A percentile compares a stretch with the other conserved stretches of the same genome.
Conservation (phyloP, 352 stramenopile genomes). For the Pythium utonaiense region DNA sequence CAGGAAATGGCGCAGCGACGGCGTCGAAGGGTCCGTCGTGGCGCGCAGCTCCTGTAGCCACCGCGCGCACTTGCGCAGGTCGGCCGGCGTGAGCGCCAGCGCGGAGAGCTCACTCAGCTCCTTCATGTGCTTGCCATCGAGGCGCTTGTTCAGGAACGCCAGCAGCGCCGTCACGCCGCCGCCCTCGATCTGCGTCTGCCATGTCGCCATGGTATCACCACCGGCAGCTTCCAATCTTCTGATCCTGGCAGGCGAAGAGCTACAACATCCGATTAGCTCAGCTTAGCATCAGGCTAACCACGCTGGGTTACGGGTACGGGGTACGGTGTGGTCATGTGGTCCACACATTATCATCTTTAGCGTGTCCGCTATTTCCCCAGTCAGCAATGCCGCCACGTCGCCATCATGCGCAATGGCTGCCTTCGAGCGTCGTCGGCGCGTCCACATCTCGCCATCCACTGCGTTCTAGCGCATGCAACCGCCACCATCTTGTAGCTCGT, state of each 20-base stretch:
- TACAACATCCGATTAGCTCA: too few relatives aligned
- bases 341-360: not conserved
- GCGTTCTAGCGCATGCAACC: not conserved
- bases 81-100: conserved; percentile 11
- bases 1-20: conserved; percentile 20
- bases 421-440: not conserved
- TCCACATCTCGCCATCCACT: not conserved
- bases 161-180: conserved; percentile 29
- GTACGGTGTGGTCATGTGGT: not conserved
- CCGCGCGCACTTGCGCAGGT: conserved; percentile 13
- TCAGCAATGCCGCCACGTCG: conserved; percentile 12
- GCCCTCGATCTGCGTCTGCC: conserved; percentile 24
- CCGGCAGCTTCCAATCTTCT: too few relatives aligned
- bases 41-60: conserved; percentile 21
- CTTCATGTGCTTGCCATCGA: conserved; percentile 2
- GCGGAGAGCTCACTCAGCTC: not conserved
- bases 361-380: not conserved
- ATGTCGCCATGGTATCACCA: conserved; percentile 20
- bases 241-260: too few relatives aligned
- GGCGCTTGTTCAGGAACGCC: conserved; percentile 20
- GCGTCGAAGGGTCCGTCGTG: conserved; percentile 2
- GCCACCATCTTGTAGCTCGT: not conserved
- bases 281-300: too few relatives aligned
- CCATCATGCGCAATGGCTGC: not conserved
- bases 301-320: too few relatives aligned